phyloP scores from a whole-genome alignment of 208 protist genomes.

The Trypanosoma lewisi region DNA sequence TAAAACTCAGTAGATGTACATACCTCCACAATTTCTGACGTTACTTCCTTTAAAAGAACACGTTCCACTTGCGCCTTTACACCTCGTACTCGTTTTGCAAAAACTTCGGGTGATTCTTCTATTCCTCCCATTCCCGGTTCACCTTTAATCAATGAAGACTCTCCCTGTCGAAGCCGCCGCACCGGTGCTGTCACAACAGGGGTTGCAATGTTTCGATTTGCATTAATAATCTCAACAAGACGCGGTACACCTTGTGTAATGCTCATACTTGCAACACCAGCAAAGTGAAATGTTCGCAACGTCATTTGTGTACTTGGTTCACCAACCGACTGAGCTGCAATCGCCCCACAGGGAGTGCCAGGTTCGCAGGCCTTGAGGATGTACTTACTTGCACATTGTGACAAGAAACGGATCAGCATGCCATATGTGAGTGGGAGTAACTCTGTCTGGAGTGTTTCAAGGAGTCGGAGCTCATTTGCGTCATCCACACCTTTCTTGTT shows the following conservation, averaged over 20 bases:
- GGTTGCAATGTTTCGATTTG: constrained; percentile 96
- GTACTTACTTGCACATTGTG: constrained; percentile 79
- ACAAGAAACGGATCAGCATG: constrained; percentile 80
- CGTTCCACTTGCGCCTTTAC: constrained; percentile 93
- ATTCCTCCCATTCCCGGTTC: not conserved
- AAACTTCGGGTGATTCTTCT: constrained; percentile 13
- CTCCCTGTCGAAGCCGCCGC: constrained; percentile 4
- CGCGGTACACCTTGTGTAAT: constrained; percentile 96
- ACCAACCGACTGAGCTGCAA: constrained; percentile 98
- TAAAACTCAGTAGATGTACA: constrained; percentile 80
- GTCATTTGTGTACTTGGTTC: constrained; percentile 99
- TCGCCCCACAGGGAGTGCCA: constrained; percentile 97
- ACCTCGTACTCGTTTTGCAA: constrained; percentile 41
- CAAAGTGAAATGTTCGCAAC: constrained; percentile 99
- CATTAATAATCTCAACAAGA: constrained; percentile 99
- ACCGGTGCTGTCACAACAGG: constrained; percentile 96
- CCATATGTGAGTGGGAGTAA: constrained; percentile 66
- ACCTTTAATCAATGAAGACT: constrained; percentile 8
- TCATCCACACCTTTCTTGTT: not conserved
- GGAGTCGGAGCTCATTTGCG: constrained; percentile 9
- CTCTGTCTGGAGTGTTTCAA: constrained; percentile 64
- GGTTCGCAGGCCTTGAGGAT: constrained; percentile 91
- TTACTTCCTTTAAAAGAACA: constrained; percentile 91
- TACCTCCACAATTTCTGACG: constrained; percentile 83
- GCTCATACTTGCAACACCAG: constrained; percentile 99